Percentiles rank a stretch among this genome's conserved stretches.
Conservation (phyloP, 1,284 basidiomycete species). For the Takashimella koratensis region DNA sequence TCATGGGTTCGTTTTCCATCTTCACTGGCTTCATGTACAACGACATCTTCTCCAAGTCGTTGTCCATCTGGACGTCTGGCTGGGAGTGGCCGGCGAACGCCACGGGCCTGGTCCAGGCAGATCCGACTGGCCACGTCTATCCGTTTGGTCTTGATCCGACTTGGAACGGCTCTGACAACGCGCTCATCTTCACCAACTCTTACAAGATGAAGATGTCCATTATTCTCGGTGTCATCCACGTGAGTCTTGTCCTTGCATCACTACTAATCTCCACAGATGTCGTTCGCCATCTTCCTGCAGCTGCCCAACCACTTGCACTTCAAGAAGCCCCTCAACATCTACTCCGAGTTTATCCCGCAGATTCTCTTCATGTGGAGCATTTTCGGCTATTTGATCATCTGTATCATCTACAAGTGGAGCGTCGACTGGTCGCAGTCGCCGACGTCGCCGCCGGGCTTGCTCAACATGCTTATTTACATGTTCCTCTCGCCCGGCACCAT, state of each 20-base stretch:
- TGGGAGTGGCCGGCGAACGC: conserved; percentile 70
- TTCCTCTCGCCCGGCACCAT: conserved; percentile 83
- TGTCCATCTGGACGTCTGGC: conserved; percentile 83
- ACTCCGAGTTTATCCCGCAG: conserved; percentile 92
- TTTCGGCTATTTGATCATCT: conserved; percentile 92
- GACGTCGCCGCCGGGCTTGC: conserved; percentile 75
- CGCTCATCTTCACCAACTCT: conserved; percentile 92
- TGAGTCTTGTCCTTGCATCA: conserved; percentile 51
- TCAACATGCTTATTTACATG: conserved; percentile 96
- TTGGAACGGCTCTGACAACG: conserved; percentile 94
- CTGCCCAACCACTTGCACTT: conserved; percentile 93
- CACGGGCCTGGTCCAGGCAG: conserved; percentile 56
- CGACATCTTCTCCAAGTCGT: conserved; percentile 94
- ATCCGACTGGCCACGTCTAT: conserved; percentile 68
- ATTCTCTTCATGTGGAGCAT: conserved; percentile 96
- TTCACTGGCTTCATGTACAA: conserved; percentile 99
- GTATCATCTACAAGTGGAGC: conserved; percentile 97
- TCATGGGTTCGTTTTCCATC: conserved; percentile 94
- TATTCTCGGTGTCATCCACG: conserved; percentile 93
- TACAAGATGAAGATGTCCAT: conserved; percentile 99
- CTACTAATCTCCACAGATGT: conserved; percentile 73
- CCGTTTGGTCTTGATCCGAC: conserved; percentile 91
- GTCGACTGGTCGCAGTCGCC: conserved; percentile 79
- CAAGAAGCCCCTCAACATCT: conserved; percentile 79
- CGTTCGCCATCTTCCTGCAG: conserved; percentile 93